Conservation (phyloP, 148 eudicot genomes). For the Beta vulgaris region DNA sequence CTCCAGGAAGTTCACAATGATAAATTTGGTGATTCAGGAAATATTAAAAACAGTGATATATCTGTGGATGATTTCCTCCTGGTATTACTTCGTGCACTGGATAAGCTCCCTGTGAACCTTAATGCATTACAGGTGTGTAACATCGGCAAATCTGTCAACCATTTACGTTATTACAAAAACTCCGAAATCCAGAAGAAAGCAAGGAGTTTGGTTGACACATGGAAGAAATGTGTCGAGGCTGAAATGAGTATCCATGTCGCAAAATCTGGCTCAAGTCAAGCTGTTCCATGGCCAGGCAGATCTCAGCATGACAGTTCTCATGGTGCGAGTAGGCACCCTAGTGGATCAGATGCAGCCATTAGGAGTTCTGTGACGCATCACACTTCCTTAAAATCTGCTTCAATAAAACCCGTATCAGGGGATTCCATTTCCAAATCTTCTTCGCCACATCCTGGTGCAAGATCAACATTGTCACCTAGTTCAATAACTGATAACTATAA, state of each 20-base stretch:
- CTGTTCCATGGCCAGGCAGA: constrained; percentile 59
- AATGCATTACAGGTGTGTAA: constrained; percentile 78
- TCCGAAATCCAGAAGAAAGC: constrained; percentile 92
- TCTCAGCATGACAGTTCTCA: constrained; percentile 57
- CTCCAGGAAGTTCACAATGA: constrained; percentile 87
- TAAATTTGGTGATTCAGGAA: constrained; percentile 53
- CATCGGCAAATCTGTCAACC: constrained; percentile 92
- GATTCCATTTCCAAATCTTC: constrained; percentile 46
- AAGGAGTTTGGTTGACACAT: constrained; percentile 79
- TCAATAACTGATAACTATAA: constrained; percentile 35
- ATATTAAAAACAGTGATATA: constrained; percentile 66
- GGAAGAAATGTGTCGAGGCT: constrained; percentile 97
- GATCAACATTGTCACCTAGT: constrained; percentile 35
- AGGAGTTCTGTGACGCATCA: constrained; percentile 46
- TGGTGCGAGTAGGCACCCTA: constrained; percentile 39
- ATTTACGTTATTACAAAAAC: constrained; percentile 69
- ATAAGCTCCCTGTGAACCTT: constrained; percentile 88
- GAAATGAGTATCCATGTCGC: constrained; percentile 74
- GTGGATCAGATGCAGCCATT: constrained; percentile 54
- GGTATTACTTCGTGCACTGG: constrained; percentile 82
- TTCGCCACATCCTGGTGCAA: constrained; percentile 41
- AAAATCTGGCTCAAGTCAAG: constrained; percentile 53
- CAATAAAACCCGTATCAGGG: constrained; percentile 45
- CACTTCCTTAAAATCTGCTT: constrained; percentile 48
- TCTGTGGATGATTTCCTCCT: constrained; percentile 80